phyloP scores from a whole-genome alignment of 371 early-diverging fungal genomes.

The Haplosporangium sp. region DNA sequence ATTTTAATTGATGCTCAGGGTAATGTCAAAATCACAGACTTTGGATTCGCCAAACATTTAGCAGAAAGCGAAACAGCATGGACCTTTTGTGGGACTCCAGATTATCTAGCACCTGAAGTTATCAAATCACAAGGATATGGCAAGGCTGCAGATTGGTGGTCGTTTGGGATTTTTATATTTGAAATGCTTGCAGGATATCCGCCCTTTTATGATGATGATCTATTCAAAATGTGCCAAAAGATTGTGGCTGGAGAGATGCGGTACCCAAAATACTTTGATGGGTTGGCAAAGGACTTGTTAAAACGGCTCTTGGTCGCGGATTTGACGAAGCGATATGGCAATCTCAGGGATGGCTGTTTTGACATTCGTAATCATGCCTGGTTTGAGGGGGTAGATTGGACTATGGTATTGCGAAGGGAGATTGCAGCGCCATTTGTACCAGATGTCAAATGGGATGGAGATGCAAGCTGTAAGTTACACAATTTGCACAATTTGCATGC shows the following conservation, averaged over 20 bases:
- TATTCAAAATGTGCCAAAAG: slow-evolving; percentile 84
- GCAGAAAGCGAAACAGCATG: slow-evolving; percentile 83
- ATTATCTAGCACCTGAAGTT: slow-evolving; percentile 95
- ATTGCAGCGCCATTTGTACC: slow-evolving; percentile 79
- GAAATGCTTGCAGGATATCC: slow-evolving; percentile 71
- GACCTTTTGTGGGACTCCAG: slow-evolving; percentile 94
- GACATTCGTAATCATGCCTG: slow-evolving; percentile 80
- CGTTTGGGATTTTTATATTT: slow-evolving; percentile 92
- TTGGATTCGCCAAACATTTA: slow-evolving; percentile 98
- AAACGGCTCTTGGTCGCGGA: slow-evolving; percentile 83
- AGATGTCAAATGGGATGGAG: slow-evolving; percentile 68
- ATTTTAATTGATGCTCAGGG: slow-evolving; percentile 90
- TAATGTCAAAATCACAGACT: slow-evolving; percentile 98
- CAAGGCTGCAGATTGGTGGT: slow-evolving; percentile 93
- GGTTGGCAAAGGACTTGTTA: slow-evolving; percentile 81
- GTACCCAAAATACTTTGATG: slow-evolving; percentile 84
- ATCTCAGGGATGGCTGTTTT: slow-evolving; percentile 66
- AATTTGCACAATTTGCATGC: background rate
- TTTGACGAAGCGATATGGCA: slow-evolving; percentile 82
- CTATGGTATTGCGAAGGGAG: slow-evolving; percentile 63
- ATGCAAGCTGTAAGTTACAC: slow-evolving; percentile 62
- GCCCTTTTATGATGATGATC: slow-evolving; percentile 59
- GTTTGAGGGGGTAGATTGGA: slow-evolving; percentile 80
- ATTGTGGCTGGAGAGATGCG: slow-evolving; percentile 80
- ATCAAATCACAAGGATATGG: slow-evolving; percentile 93